Evolutionary conservation across 2,329 filamentous ascomycete species (phyloP).

Genomic region (Eutypa lata): DNA sequence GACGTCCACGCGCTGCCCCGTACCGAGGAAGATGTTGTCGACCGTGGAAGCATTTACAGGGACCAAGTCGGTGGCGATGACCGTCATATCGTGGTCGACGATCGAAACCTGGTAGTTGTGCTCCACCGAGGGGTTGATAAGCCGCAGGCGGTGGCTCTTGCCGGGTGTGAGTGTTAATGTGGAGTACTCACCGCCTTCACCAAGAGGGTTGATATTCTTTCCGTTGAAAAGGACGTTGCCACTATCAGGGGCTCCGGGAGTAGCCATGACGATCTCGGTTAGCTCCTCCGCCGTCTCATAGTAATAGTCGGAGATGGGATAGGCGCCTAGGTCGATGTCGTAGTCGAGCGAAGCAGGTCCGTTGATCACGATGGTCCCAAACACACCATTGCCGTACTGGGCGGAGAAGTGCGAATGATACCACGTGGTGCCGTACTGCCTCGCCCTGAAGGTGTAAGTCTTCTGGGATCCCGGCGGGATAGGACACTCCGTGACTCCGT

Average conservation of each 20-base stretch:
- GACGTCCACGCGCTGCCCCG: conserved; percentile 44
- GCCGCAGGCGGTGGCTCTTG: conserved; percentile 44
- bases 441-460: conserved; percentile 19
- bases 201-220: conserved; percentile 29
- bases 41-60: conserved; percentile 48
- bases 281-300: conserved; percentile 31
- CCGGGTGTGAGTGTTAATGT: conserved; percentile 32
- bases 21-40: conserved; percentile 46
- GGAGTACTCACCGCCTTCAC: conserved; percentile 27
- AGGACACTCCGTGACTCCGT: conserved; percentile 35
- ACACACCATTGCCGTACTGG: conserved; percentile 44
- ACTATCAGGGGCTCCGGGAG: conserved; percentile 17
- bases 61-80: conserved; percentile 53
- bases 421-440: conserved; percentile 23
- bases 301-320: conserved; percentile 54
- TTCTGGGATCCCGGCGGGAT: conserved; percentile 15
- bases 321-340: conserved; percentile 50
- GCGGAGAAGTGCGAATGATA: conserved; percentile 45
- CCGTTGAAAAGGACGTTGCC: conserved; percentile 44
- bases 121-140: conserved; percentile 49
- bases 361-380: conserved; percentile 44
- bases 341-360: conserved; percentile 38
- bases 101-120: conserved; percentile 49
- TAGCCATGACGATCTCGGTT: conserved; percentile 11
- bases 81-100: conserved; percentile 48